Base-by-base conservation (phyloP, 2,329 filamentous ascomycete genomes). In the Coniella lustricola region DNA sequence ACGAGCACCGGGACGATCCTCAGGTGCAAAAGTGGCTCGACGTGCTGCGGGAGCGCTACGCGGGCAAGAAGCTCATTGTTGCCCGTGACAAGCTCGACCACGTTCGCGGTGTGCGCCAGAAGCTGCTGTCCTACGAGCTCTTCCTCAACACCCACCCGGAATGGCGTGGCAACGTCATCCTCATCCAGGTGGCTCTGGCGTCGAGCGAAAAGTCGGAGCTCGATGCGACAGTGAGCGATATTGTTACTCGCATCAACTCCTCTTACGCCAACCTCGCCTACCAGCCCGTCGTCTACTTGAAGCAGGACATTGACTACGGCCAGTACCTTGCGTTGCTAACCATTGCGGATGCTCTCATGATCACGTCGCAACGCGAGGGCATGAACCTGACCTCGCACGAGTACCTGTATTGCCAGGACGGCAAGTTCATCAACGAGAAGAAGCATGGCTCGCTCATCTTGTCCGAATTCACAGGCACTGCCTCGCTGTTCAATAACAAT, bases 341-440 rank as follows among this genome's bases (percentile, higher is more conserved):
- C 3, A 84, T 94, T 45, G 93, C 91, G 2, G 90, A 97, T 67
- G 87, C 85, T 3, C 73, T 97, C 43, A 93, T 96, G 80, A 93
- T 97, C 60, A 94, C 91, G 2, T 94, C 89, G 62, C 82, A 97
- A 58, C 88, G 93, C 45, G 91, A 97, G 64, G 91, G 91, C 54
- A 97, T 97, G 93, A 97, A 96, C 63, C 69, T 97, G 48, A 96
- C 91, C 0, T 90, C 87, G 5, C 93, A 97, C 63, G 91, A 97
- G 64, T 97, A 90, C 61, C 78, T 96, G 31, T 87, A 88, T 56
- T 96, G 90, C 61, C 91, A 97, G 62, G 91, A 97, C 60, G 90
- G 90, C 35, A 79, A 79, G 56, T 74, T 76, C 44, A 69, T 79
- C 53, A 72, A 75, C 2, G 72, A 82, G 49, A 90, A 90, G 70